Evolutionary conservation across 2,329 filamentous ascomycete genomes (phyloP), one percentile per base, ranked within the genome.

Genomic region (Dactylellina sp.): DNA sequence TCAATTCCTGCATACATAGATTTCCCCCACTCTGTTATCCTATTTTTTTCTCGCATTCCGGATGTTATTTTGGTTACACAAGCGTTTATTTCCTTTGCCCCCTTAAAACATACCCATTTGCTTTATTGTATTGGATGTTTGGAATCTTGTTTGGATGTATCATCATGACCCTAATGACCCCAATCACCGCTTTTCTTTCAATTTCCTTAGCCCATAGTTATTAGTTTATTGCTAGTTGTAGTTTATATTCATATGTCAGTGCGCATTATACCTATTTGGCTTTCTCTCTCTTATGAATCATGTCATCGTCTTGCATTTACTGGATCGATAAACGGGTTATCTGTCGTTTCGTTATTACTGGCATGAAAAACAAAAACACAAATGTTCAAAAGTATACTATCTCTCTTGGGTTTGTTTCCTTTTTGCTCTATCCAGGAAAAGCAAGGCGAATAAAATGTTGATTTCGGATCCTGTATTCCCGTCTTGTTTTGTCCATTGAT

Each of bases 261-360:
- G 70, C 61, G 70, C 70, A 74, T 74, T 74, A 74, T 74, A 74
- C 70, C 70, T 74, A 74, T 74, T 74, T 74, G 70, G 55, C 70
- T 74, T 74, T 57, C 40, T 40, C 44, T 68, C 57, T 47, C 55
- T 68, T 53, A 68, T 56, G 60, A 66, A 66, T 74, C 70, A 74
- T 74, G 70, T 74, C 70, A 74, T 65, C 68, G 68, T 56, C 70
- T 74, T 74, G 70, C 70, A 66, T 74, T 74, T 74, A 74, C 70
- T 74, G 70, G 70, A 74, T 66, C 49, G 70, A 74, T 74, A 74
- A 74, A 74, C 70, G 70, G 70, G 70, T 60, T 56, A 32, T 74
- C 50, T 22, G 65, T 60, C 47, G 25, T 32, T 63, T 72, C 64
- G 42, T 25, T 65, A 40, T 65, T 40, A 37, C 39, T 40, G 70